These are phyloP conservation scores for Psilocybe subaeruginosa DNA, from an alignment of 768 basidiomycete species.

Conservation along the genomic window DNA sequence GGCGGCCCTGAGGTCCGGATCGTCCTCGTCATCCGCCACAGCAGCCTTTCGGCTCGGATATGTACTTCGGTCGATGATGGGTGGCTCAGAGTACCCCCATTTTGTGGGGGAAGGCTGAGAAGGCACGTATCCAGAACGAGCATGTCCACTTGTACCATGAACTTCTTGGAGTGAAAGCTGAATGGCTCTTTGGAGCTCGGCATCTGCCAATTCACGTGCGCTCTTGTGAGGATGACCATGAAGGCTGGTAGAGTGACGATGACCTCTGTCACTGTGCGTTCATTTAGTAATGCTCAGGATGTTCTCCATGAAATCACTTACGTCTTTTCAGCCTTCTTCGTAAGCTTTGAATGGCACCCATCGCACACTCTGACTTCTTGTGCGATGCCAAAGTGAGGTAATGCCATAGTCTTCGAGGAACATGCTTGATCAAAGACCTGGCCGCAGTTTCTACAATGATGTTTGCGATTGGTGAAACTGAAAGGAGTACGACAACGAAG, in stretches of 20 bases:
- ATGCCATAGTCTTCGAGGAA: constrained; percentile 78
- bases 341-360: constrained; percentile 79
- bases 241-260: constrained; percentile 57
- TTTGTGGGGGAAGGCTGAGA: constrained; percentile 55
- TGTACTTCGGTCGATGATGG: constrained; percentile 60
- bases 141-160: constrained; percentile 42
- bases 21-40: constrained; percentile 68
- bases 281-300: constrained; percentile 7
- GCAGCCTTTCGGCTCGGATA: constrained; percentile 37
- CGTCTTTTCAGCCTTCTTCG: constrained; percentile 63
- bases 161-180: constrained; percentile 87
- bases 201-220: constrained; percentile 71
- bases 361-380: constrained; percentile 96
- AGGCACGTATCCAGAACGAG: constrained; percentile 71
- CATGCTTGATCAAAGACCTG: constrained; percentile 95
- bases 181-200: constrained; percentile 92
- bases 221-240: constrained; percentile 56
- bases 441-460: constrained; percentile 98
- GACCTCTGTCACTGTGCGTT: constrained; percentile 42
- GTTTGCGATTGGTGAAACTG: constrained; percentile 94
- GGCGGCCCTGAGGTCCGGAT: constrained; percentile 89
- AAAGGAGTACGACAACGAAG: constrained; percentile 91
- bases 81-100: constrained; percentile 73
- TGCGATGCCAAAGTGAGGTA: constrained; percentile 93
- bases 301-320: constrained; percentile 30